Evolutionary conservation across 768 basidiomycete species (phyloP).

Genomic region (Naganishia vishniacii): DNA sequence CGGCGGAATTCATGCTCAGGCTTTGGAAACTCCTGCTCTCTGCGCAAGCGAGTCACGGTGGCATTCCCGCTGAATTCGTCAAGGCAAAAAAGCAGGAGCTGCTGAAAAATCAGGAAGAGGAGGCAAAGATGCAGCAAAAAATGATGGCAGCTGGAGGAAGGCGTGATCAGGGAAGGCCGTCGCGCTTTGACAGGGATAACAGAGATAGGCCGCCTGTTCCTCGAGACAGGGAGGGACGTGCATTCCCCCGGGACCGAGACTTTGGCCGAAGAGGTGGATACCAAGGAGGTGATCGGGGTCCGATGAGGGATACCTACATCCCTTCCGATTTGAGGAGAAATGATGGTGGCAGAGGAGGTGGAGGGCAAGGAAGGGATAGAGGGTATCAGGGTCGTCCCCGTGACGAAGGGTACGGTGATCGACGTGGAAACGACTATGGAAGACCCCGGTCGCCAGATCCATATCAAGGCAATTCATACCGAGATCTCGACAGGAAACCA

Average conservation of each 20-base stretch:
- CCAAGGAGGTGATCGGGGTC: slow-evolving; percentile 4
- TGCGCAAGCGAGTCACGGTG: slow-evolving; percentile 79
- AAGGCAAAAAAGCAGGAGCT: slow-evolving; percentile 47
- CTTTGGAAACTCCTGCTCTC: slow-evolving; percentile 90
- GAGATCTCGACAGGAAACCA: slow-evolving; percentile 13
- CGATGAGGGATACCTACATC: slow-evolving; percentile 19
- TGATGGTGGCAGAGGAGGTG: slow-evolving; percentile 13
- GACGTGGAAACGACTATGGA: background rate
- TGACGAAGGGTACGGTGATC: slow-evolving; percentile 12
- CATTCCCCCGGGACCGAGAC: slow-evolving; percentile 17
- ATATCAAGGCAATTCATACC: slow-evolving; percentile 6
- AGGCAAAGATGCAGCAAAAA: slow-evolving; percentile 29
- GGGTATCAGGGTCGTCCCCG: slow-evolving; percentile 10
- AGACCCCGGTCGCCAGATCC: slow-evolving; percentile 10
- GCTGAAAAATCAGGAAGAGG: slow-evolving; percentile 34
- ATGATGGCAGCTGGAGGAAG: slow-evolving; percentile 24
- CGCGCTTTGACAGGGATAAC: slow-evolving; percentile 16
- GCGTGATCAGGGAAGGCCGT: slow-evolving; percentile 6
- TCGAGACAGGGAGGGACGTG: slow-evolving; percentile 22
- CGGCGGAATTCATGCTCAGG: slow-evolving; percentile 74
- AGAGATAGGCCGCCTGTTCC: slow-evolving; percentile 12
- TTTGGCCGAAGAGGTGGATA: background rate
- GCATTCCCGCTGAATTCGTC: slow-evolving; percentile 69
- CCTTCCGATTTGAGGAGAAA: slow-evolving; percentile 2
- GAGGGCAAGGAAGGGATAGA: slow-evolving; percentile 8